A percentile compares a stretch with the other conserved stretches of the same genome.
phyloP scores from a whole-genome alignment of 1,284 basidiomycete genomes.

The Ganoderma resinaceum region DNA sequence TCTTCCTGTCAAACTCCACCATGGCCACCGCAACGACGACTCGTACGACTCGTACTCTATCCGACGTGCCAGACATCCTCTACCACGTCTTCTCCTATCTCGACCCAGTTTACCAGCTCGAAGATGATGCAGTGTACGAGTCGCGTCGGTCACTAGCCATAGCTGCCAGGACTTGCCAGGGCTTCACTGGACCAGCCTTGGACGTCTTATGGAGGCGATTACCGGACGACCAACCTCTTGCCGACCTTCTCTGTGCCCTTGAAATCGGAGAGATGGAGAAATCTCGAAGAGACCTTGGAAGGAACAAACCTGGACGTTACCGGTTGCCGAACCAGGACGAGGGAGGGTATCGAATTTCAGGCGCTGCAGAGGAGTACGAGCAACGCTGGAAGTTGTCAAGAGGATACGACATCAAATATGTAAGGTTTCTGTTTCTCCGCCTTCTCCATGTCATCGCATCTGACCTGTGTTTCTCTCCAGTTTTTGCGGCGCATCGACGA shows the following conservation, averaged over 20 bases:
- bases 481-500: neutral
- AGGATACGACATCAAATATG: neutral
- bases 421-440: neutral
- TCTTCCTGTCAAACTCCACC: neutral
- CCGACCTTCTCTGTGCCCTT: neutral
- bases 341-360: neutral
- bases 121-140: neutral
- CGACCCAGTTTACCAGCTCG: neutral
- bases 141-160: neutral
- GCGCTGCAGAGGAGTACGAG: neutral
- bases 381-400: neutral
- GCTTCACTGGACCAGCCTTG: neutral
- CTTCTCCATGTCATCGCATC: neutral
- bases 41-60: neutral
- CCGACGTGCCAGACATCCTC: neutral
- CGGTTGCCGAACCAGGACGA: neutral
- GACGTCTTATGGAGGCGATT: neutral
- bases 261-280: neutral
- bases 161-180: neutral
- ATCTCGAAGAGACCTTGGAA: neutral
- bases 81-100: neutral
- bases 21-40: neutral
- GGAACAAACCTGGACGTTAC: neutral
- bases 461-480: neutral
- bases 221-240: conserved; percentile 1